Evolutionary conservation across 108 stramenopile genomes (phyloP).

Genomic region (Conticribra guillardii): DNA sequence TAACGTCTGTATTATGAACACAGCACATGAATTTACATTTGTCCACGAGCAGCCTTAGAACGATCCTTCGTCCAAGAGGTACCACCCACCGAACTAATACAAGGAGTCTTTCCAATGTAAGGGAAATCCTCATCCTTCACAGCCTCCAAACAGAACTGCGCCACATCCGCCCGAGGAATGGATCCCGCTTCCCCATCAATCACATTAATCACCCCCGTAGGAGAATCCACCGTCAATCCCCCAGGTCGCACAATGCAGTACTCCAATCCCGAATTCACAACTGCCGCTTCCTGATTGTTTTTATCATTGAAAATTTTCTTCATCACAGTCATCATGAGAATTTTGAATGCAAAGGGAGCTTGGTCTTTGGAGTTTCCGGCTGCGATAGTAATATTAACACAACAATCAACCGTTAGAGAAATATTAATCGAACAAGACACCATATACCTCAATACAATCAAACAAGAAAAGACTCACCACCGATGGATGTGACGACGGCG

Average conservation of each 20-base stretch:
- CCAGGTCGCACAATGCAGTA: constrained; percentile 97
- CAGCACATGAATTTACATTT: constrained; percentile 27
- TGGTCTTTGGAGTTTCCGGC: constrained; percentile 95
- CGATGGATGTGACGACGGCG: constrained; percentile 96
- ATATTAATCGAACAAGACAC: no score
- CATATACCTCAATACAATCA: no score
- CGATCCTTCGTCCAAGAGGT: constrained; percentile 96
- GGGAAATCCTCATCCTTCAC: constrained; percentile 88
- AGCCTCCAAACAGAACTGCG: constrained; percentile 95
- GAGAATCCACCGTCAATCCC: constrained; percentile 93
- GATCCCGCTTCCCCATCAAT: constrained; percentile 96
- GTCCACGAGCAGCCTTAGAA: constrained; percentile 78
- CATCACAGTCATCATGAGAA: constrained; percentile 97
- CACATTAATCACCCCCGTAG: constrained; percentile 97
- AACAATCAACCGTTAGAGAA: no score
- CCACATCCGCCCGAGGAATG: constrained; percentile 96
- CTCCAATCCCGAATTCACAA: constrained; percentile 81
- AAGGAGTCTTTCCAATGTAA: constrained; percentile 92
- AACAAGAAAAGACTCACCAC: no score
- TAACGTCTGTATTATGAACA: no score
- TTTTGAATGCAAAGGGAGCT: constrained; percentile 92
- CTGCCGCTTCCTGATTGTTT: constrained; percentile 95
- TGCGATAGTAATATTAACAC: no score
- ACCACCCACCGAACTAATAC: constrained; percentile 95
- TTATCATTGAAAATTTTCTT: constrained; percentile 97